Base-by-base conservation (phyloP, 2,329 filamentous ascomycete genomes). In the Rutstroemia sp. region DNA sequence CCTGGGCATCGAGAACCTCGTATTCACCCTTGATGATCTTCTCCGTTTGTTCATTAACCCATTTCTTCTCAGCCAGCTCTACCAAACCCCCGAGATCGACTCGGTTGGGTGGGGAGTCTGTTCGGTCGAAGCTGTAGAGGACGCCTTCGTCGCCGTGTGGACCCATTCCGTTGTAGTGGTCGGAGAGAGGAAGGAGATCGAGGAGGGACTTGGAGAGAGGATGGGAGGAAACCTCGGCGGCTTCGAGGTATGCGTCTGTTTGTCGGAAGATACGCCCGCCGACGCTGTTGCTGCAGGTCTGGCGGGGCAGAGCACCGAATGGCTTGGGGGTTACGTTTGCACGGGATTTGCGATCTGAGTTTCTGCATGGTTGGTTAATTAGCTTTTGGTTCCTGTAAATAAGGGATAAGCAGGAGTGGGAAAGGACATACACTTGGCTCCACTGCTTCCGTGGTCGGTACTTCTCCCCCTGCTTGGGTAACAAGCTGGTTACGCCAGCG, bases 11-110 rank as follows among this genome's bases (percentile, higher is more conserved):
- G 27, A 71, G 49, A 18, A 71, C 65, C 59, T 70, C 69, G 47
- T 69, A 71, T 50, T 71, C 69, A 7, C 61, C 64, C 46, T 61
- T 62, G 8, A 71, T 58, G 38, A 71, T 66, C 55, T 62, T 63
- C 23, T 71, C 69, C 2, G 66, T 70, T 55, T 69, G 65, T 53
- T 67, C 63, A 37, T 51, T 64, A 21, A 57, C 57, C 63, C 64
- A 70, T 52, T 64, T 66, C 61, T 65, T 53, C 59, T 71, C 69
- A 1, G 69, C 69, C 4, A 62, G 49, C 21, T 71, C 69, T 12
- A 71, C 63, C 14, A 71, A 53, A 3, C 61, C 59, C 12, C 65
- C 66, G 2, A 71, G 58, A 44, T 64, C 64, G 5, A 70, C 60
- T 21, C 58, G 62, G 7, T 51, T 48, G 41, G 56, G 53, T 19